Evolutionary conservation across 768 basidiomycete species (phyloP).

Genomic region (Omphalotus guepiniiformis): DNA sequence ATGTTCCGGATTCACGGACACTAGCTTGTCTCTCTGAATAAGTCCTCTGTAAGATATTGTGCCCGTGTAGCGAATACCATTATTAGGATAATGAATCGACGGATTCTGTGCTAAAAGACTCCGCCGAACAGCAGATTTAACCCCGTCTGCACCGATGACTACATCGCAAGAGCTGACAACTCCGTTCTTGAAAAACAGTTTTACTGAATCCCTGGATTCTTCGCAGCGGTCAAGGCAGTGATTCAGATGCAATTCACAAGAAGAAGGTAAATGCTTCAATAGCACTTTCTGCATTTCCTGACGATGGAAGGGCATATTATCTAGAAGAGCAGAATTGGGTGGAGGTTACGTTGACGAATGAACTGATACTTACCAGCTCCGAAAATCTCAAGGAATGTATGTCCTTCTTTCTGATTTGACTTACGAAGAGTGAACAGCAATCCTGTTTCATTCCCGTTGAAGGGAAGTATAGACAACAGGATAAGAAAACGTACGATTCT

Average conservation of each 20-base stretch:
- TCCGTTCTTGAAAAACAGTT: slow-evolving; percentile 42
- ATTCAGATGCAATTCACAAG: slow-evolving; percentile 19
- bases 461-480: too few relatives aligned
- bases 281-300: slow-evolving; percentile 23
- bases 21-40: slow-evolving; percentile 28
- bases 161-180: slow-evolving; percentile 43
- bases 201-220: slow-evolving; percentile 10
- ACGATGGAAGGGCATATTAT: slow-evolving; percentile 17
- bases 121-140: slow-evolving; percentile 28
- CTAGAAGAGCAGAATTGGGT: neutral
- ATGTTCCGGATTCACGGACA: slow-evolving; percentile 20
- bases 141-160: slow-evolving; percentile 36
- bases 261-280: slow-evolving; percentile 14
- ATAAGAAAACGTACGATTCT: too few relatives aligned
- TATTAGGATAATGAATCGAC: slow-evolving; percentile 17
- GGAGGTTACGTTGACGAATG: neutral
- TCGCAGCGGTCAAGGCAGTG: slow-evolving; percentile 27
- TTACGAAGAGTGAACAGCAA: too few relatives aligned
- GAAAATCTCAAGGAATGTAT: neutral
- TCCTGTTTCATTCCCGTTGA: too few relatives aligned
- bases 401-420: neutral
- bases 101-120: slow-evolving; percentile 2
- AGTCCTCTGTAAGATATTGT: slow-evolving; percentile 34
- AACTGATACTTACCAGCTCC: neutral
- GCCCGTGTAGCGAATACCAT: slow-evolving; percentile 39